phyloP scores from a whole-genome alignment of 495 filamentous ascomycete species.

The Penicillium coprophilum region DNA sequence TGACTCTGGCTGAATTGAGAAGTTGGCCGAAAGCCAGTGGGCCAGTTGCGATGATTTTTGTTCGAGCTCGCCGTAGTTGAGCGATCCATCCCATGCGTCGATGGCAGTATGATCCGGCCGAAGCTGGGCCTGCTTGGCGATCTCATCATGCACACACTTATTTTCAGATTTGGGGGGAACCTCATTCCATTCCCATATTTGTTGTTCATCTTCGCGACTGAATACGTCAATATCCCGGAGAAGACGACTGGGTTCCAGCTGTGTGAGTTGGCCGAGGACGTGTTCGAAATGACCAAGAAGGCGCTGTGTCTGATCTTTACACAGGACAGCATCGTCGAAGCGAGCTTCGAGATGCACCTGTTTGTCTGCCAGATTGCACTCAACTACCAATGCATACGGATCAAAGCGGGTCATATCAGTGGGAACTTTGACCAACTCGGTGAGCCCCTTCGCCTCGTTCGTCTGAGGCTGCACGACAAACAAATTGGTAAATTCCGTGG shows the following conservation, averaged over 20 bases:
- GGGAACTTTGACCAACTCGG: neutral
- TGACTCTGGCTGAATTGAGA: neutral
- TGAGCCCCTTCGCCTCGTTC: neutral
- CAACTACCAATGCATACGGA: constrained; percentile 7
- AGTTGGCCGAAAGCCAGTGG: constrained; percentile 12
- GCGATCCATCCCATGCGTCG: constrained; percentile 11
- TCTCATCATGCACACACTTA: constrained; percentile 34
- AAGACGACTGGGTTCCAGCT: neutral
- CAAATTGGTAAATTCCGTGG: constrained; percentile 54
- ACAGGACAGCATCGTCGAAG: constrained; percentile 7
- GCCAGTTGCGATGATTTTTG: constrained; percentile 27
- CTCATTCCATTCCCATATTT: constrained; percentile 9
- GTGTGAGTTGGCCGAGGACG: constrained; percentile 4
- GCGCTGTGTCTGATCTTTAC: neutral
- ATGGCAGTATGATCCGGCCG: neutral
- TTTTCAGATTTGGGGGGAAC: neutral
- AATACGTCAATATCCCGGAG: constrained; percentile 1
- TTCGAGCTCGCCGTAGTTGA: constrained; percentile 53
- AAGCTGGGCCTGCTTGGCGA: constrained; percentile 22
- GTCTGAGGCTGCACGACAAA: constrained; percentile 14
- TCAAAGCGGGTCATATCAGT: neutral
- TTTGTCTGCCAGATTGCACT: constrained; percentile 3
- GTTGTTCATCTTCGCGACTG: constrained; percentile 1
- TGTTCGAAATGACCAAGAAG: constrained; percentile 7
- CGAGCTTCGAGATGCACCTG: neutral